A percentile compares a stretch with the other conserved stretches of the same genome.
phyloP scores from a whole-genome alignment of 495 filamentous ascomycete species.

The Elaphomyces granulatus region DNA sequence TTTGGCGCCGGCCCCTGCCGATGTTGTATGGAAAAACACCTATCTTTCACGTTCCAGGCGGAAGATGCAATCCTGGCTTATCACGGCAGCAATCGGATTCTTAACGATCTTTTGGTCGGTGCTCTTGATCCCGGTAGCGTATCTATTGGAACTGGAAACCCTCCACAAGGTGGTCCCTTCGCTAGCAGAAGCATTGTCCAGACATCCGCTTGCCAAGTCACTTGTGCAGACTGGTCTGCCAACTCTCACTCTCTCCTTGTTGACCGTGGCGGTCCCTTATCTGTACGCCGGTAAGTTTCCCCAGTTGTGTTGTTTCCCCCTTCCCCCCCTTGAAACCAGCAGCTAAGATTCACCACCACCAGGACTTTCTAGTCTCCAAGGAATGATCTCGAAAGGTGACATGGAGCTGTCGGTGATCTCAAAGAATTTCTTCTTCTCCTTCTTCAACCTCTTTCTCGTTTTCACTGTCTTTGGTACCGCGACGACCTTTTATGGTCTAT shows the following conservation, averaged over 20 bases:
- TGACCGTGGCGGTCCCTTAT: slow-evolving; percentile 84
- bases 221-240: slow-evolving; percentile 80
- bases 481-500: slow-evolving; percentile 51
- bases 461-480: slow-evolving; percentile 86
- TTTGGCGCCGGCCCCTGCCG: slow-evolving; percentile 71
- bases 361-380: slow-evolving; percentile 74
- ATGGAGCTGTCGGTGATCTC: slow-evolving; percentile 91
- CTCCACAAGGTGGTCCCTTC: slow-evolving; percentile 57
- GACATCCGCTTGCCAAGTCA: slow-evolving; percentile 52
- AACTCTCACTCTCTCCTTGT: slow-evolving; percentile 64
- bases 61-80: slow-evolving; percentile 61
- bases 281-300: slow-evolving; percentile 66
- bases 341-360: no score
- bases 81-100: slow-evolving; percentile 67
- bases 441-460: slow-evolving; percentile 96
- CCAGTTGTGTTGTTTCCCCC: neutral
- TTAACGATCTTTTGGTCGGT: slow-evolving; percentile 83
- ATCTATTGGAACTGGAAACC: slow-evolving; percentile 58
- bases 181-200: slow-evolving; percentile 50
- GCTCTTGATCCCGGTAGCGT: slow-evolving; percentile 67
- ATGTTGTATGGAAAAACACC: slow-evolving; percentile 87
- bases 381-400: slow-evolving; percentile 87
- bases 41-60: slow-evolving; percentile 65
- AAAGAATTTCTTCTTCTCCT: slow-evolving; percentile 99
- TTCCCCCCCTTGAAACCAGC: neutral